These are phyloP conservation scores for Gossypium ekmanianum DNA, from an alignment of 345 rosid genomes.

Conservation along the genomic window DNA sequence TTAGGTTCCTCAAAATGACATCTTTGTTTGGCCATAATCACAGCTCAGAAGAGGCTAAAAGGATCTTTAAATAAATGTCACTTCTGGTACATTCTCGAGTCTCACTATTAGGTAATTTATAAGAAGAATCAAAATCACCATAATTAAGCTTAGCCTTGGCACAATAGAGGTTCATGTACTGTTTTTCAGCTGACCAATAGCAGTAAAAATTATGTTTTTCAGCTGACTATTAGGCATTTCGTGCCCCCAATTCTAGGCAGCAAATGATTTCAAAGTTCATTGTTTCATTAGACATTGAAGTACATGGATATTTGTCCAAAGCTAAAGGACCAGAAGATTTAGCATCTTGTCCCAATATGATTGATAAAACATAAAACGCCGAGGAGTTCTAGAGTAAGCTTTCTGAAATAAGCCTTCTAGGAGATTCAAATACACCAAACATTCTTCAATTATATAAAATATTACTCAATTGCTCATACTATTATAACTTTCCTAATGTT, in stretches of 20 bases:
- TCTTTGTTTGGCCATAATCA: background rate
- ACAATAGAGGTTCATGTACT: slow-evolving; percentile 1
- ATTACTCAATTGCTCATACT: too few relatives aligned
- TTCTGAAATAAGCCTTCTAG: too few relatives aligned
- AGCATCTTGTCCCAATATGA: background rate
- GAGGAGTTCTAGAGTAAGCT: too few relatives aligned
- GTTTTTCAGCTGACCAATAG: background rate
- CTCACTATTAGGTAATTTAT: background rate
- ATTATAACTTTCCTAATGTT: too few relatives aligned
- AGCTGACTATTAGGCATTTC: background rate
- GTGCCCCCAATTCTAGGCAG: background rate
- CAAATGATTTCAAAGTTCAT: background rate
- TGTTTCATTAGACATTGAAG: background rate
- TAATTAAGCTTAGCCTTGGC: background rate
- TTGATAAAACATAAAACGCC: too few relatives aligned
- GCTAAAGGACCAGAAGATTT: background rate
- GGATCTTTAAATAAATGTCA: background rate
- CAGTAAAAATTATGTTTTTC: background rate
- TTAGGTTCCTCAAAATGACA: background rate
- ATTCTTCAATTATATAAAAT: too few relatives aligned
- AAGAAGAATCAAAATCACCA: background rate
- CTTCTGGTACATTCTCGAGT: background rate
- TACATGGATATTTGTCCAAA: background rate
- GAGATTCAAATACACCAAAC: too few relatives aligned
- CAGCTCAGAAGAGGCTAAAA: background rate